Percentiles rank a stretch among this genome's conserved stretches.
Evolutionary conservation across 305 asterid genomes (phyloP).

Genomic region (Nicotiana rustica): DNA sequence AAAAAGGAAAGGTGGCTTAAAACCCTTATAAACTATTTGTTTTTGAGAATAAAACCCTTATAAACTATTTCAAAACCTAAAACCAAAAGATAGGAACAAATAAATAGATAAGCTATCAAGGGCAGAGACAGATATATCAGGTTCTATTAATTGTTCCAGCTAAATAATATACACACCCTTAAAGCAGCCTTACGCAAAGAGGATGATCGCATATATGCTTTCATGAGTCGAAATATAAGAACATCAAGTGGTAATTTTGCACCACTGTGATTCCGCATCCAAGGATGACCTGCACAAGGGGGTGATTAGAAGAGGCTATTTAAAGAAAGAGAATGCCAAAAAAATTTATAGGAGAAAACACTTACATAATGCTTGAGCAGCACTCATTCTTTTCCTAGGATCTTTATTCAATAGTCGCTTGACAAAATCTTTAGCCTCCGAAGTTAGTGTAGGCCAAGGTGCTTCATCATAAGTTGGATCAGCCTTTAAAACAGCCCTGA

Average conservation of each 20-base stretch:
- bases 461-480: conserved; percentile 60
- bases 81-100: conserved; percentile 10
- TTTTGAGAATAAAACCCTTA: not conserved
- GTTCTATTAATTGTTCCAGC: not conserved
- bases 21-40: not conserved
- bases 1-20: not conserved
- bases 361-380: conserved; percentile 82
- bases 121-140: not conserved
- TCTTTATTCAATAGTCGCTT: conserved; percentile 60
- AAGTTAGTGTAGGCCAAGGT: conserved; percentile 66
- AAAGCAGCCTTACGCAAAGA: conserved; percentile 80
- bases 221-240: conserved; percentile 62
- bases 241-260: conserved; percentile 58
- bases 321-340: not conserved
- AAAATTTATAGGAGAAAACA: conserved; percentile 12
- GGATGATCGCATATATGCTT: conserved; percentile 71
- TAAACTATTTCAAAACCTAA: conserved; percentile 11
- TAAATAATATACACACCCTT: conserved; percentile 56
- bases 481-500: conserved; percentile 63
- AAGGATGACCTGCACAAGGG: conserved; percentile 75
- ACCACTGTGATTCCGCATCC: conserved; percentile 57
- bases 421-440: conserved; percentile 64
- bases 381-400: conserved; percentile 65
- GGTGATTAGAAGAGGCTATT: not conserved
- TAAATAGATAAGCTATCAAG: conserved; percentile 22